Conservation (phyloP, 805 yeast species). For the Kodamaea lidongshanica region DNA sequence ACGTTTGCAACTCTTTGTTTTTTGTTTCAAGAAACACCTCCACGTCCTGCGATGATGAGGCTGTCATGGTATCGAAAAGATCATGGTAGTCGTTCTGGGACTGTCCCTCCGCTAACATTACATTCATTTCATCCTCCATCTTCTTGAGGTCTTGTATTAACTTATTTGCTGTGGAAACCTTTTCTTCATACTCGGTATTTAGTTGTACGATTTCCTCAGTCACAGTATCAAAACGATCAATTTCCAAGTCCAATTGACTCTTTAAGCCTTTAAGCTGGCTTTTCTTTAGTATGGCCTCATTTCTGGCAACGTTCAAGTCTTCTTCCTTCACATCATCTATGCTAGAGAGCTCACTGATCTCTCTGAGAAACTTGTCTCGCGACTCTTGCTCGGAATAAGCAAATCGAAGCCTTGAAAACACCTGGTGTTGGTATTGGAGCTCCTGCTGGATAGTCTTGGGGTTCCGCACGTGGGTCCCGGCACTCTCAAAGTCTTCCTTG, state of each 20-base stretch:
- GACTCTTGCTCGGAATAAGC: slow-evolving; percentile 68
- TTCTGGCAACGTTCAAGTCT: slow-evolving; percentile 18
- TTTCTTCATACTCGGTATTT: slow-evolving; percentile 19
- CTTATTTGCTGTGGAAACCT: slow-evolving; percentile 21
- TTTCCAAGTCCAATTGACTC: slow-evolving; percentile 20
- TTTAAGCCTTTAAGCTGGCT: slow-evolving; percentile 20
- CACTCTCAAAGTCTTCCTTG: slow-evolving; percentile 10
- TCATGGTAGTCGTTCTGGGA: slow-evolving; percentile 5
- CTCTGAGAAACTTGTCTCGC: slow-evolving; percentile 57
- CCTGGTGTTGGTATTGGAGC: slow-evolving; percentile 30
- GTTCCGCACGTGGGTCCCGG: slow-evolving; percentile 8
- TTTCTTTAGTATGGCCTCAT: slow-evolving; percentile 18
- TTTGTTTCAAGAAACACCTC: slow-evolving; percentile 3
- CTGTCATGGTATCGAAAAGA: slow-evolving; percentile 1
- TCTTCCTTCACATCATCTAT: slow-evolving; percentile 12
- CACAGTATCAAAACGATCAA: slow-evolving; percentile 23
- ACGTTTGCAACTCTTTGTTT: slow-evolving; percentile 2
- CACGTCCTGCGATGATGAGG: slow-evolving; percentile 2
- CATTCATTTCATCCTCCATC: slow-evolving; percentile 17
- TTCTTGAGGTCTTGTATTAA: slow-evolving; percentile 18
- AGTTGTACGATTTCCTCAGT: slow-evolving; percentile 22
- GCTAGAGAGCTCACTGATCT: slow-evolving; percentile 28
- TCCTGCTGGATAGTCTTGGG: slow-evolving; percentile 22
- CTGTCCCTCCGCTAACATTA: slow-evolving; percentile 10
- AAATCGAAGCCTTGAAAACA: slow-evolving; percentile 52